Evolutionary conservation across 78 protist species (phyloP).

Genomic region (Thecamonas trahens): DNA sequence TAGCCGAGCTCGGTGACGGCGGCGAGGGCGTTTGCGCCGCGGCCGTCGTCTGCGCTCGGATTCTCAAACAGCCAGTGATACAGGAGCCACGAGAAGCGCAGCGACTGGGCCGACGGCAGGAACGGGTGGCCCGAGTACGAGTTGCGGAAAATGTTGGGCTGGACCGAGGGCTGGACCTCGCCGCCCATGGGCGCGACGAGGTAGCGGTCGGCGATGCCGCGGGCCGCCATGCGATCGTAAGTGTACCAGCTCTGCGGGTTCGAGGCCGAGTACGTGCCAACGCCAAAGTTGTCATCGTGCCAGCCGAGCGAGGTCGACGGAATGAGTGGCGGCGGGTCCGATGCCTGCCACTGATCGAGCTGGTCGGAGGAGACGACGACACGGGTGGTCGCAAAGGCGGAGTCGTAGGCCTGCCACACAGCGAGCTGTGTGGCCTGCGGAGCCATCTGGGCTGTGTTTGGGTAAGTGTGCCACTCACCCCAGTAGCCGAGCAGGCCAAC

Average conservation of each 20-base stretch:
- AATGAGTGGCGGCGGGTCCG: not conserved
- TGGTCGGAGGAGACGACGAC: not conserved
- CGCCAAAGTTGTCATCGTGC: constrained; percentile 2
- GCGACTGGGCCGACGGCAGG: not conserved
- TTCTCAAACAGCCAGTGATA: not conserved
- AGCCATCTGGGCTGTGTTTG: not conserved
- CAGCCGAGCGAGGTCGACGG: not conserved
- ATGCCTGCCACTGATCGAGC: not conserved
- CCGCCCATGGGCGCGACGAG: not conserved
- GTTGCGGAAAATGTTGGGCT: not conserved
- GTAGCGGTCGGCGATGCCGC: not conserved
- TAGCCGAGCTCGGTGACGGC: no score
- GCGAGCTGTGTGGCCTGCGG: not conserved
- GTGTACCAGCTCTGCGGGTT: not conserved
- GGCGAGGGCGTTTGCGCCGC: no score
- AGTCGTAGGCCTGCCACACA: not conserved
- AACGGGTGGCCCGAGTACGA: constrained; percentile 1
- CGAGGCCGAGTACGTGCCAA: not conserved
- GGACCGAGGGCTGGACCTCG: constrained; percentile 3
- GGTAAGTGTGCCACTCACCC: constrained; percentile 3
- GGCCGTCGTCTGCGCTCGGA: no score
- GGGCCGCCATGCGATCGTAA: not conserved
- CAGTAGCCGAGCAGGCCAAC: constrained; percentile 4
- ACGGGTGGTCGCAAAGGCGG: not conserved
- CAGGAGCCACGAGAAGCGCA: not conserved